Percentiles rank a stretch among this genome's conserved stretches.
These are phyloP conservation scores for Berkeleyomyces rouxiae DNA, from an alignment of 2,329 filamentous ascomycete genomes.

Conservation along the genomic window DNA sequence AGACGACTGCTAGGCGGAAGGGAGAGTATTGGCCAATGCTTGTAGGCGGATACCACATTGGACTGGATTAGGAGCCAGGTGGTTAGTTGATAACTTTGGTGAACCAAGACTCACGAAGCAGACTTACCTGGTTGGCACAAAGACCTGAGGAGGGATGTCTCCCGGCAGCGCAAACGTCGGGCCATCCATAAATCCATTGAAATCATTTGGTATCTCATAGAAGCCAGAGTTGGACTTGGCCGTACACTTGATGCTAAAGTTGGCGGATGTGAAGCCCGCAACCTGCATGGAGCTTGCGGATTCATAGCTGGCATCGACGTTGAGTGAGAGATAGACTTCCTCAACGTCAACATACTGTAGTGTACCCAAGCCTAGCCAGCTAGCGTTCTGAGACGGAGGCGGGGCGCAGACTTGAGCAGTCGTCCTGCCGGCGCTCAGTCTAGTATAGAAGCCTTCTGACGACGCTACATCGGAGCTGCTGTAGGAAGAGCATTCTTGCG, in stretches of 20 bases:
- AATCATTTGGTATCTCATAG: slow-evolving; percentile 10
- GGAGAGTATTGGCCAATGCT: slow-evolving; percentile 12
- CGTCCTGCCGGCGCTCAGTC: not conserved
- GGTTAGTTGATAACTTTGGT: not conserved
- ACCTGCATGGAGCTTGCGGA: not conserved
- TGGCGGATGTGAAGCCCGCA: slow-evolving; percentile 1
- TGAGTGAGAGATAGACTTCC: slow-evolving; percentile 5
- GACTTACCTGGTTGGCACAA: slow-evolving; percentile 9
- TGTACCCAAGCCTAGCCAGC: slow-evolving; percentile 3
- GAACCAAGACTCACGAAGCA: not conserved
- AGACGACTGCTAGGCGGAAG: slow-evolving; percentile 8
- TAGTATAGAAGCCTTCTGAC: not conserved
- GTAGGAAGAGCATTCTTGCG: slow-evolving; percentile 4
- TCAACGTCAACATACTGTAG: slow-evolving; percentile 4
- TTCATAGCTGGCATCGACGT: not conserved
- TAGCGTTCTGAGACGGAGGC: not conserved
- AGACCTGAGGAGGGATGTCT: slow-evolving; percentile 2
- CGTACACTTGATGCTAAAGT: slow-evolving; percentile 9
- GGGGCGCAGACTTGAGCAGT: slow-evolving; percentile 9
- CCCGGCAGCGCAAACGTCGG: not conserved
- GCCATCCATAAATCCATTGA: slow-evolving; percentile 6
- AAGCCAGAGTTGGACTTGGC: slow-evolving; percentile 4
- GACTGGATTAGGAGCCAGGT: not conserved
- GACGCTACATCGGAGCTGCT: slow-evolving; percentile 5
- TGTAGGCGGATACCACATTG: not conserved